phyloP scores from a whole-genome alignment of 2,329 filamentous ascomycete genomes.

The Magnaporthales sp. region DNA sequence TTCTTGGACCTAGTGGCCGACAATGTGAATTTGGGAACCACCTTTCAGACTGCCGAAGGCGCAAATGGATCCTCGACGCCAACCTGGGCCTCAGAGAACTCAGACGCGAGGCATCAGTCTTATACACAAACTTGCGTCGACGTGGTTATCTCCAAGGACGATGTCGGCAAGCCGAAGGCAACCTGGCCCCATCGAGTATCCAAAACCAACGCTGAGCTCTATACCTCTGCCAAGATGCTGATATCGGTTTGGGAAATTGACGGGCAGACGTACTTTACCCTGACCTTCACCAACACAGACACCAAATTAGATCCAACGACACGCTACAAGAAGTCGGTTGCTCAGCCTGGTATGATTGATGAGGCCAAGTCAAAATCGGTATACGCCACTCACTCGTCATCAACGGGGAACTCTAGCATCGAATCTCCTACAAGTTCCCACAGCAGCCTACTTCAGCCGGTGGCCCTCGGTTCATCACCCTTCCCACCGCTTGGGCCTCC shows the following conservation, averaged over 20 bases:
- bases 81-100: slow-evolving; percentile 25
- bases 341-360: slow-evolving; percentile 31
- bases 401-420: slow-evolving; percentile 27
- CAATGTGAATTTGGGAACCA: slow-evolving; percentile 26
- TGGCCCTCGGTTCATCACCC: slow-evolving; percentile 44
- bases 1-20: slow-evolving; percentile 46
- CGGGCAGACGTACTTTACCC: slow-evolving; percentile 61
- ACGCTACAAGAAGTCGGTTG: slow-evolving; percentile 26
- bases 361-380: slow-evolving; percentile 37
- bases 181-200: neutral
- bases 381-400: slow-evolving; percentile 31
- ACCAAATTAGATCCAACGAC: slow-evolving; percentile 24
- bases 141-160: slow-evolving; percentile 51
- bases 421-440: slow-evolving; percentile 19
- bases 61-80: slow-evolving; percentile 6
- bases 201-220: slow-evolving; percentile 10
- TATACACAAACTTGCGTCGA: slow-evolving; percentile 43
- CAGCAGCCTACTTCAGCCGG: slow-evolving; percentile 36
- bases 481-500: slow-evolving; percentile 64
- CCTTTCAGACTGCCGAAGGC: slow-evolving; percentile 6
- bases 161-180: slow-evolving; percentile 26
- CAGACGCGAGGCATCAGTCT: slow-evolving; percentile 8
- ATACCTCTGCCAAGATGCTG: slow-evolving; percentile 63
- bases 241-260: slow-evolving; percentile 66
- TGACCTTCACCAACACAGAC: slow-evolving; percentile 62